Base-by-base conservation (phyloP, 257 asterid species). In the Anisodus tanguticus region DNA sequence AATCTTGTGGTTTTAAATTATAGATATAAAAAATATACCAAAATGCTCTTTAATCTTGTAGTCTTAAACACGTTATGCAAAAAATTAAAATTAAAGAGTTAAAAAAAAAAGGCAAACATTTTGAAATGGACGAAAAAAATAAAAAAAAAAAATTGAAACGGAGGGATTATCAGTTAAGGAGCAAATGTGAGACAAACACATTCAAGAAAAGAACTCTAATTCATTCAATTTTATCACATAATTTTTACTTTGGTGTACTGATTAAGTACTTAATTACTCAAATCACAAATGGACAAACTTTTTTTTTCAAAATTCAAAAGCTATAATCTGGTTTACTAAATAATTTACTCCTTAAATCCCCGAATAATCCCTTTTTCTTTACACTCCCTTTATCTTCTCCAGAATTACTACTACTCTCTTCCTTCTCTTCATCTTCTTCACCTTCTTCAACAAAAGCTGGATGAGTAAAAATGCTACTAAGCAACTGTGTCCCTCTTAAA, bases 401-500 rank as follows among this genome's bases (percentile, higher is more conserved):
- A 16, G 51, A 11, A 51, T 53, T 59, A 22, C 0, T 31, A 31
- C 35, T 72, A 0, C 0, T 22, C 5, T 54, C 80, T n/a, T 51
- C 74, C 4, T 31, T 72, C 1, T 16, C 89, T 11, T 31, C 35
- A 0, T 31, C 1, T 0, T 79, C 93, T 0, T 85, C 93, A 0
- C 86, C 91, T 0, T 83, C 92, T 1, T 76, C 91, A 8, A 85
- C 82, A 16, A 96, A 94, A 1, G 98, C 98, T 4, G 97, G 97
- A 57, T 96, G 98, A 4, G 2, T 83, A 0, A 96, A 83, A 83
- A 96, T 91, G 78, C 90, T 66, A 8, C 8, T 91, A 4, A 96
- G 79, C 85, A 96, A 87, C 83, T 91, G 99, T 6, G 95, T 92
- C 8, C 99, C 99, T 55, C 98, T 85, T 9, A 96, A 88, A 0